A percentile compares a stretch with the other conserved stretches of the same genome.
These are phyloP conservation scores for Ogataea paraovalis DNA, from an alignment of 805 yeast genomes.

Conservation along the genomic window DNA sequence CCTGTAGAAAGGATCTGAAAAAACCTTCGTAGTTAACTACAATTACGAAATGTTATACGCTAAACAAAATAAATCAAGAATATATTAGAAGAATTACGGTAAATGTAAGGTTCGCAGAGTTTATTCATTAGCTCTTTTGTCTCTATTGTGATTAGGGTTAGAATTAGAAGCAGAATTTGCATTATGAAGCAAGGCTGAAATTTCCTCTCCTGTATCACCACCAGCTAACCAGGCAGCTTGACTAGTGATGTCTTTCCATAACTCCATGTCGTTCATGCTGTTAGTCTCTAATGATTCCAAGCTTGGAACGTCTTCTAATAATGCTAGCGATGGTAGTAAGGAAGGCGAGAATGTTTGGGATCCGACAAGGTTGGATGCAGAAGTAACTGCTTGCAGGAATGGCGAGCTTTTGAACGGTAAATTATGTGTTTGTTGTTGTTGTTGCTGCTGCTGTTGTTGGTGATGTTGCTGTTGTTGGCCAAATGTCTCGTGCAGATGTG, in stretches of 20 bases:
- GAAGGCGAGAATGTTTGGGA: conserved; percentile 25
- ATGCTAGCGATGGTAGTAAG: conserved; percentile 29
- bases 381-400: background rate
- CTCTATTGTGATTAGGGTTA: background rate
- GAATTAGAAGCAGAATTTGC: background rate
- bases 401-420: background rate
- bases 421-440: background rate
- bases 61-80: no score
- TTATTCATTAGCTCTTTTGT: background rate
- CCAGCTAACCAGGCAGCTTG: conserved; percentile 71
- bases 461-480: conserved; percentile 1
- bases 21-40: no score
- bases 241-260: conserved; percentile 75
- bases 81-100: no score
- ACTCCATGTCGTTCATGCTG: conserved; percentile 42
- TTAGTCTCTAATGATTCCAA: conserved; percentile 31
- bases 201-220: conserved; percentile 41
- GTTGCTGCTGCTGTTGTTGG: background rate
- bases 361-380: background rate
- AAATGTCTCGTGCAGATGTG: background rate
- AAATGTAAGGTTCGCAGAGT: no score
- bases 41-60: no score
- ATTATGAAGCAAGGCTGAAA: conserved; percentile 19
- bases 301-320: conserved; percentile 33
- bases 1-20: no score